These are phyloP conservation scores for Harrya chromipes DNA, from an alignment of 768 basidiomycete genomes.

Conservation along the genomic window DNA sequence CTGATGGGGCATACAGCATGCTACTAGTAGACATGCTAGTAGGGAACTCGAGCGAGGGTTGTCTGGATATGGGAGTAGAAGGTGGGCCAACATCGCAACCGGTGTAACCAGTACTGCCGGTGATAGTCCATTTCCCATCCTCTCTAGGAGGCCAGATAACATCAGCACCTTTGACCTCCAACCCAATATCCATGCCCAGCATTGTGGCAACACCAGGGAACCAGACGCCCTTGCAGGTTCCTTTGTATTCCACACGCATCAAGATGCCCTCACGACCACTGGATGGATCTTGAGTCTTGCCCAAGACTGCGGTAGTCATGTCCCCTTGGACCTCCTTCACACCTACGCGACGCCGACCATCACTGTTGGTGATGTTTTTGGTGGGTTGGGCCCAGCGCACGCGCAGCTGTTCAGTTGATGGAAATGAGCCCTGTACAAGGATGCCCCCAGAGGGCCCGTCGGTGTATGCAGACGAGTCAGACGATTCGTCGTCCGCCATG, in stretches of 20 bases:
- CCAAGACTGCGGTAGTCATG: conserved; percentile 59
- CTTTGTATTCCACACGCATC: conserved; percentile 69
- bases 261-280: conserved; percentile 50
- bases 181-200: conserved; percentile 70
- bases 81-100: conserved; percentile 60
- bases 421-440: conserved; percentile 74
- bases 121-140: conserved; percentile 55
- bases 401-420: conserved; percentile 70
- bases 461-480: conserved; percentile 56
- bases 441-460: conserved; percentile 57
- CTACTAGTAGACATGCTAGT: conserved; percentile 15
- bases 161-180: conserved; percentile 67
- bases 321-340: conserved; percentile 66
- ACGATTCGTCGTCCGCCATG: conserved; percentile 81
- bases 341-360: conserved; percentile 65
- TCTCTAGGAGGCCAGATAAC: conserved; percentile 59
- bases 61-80: conserved; percentile 39
- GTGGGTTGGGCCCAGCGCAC: conserved; percentile 74
- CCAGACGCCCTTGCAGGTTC: conserved; percentile 73
- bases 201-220: conserved; percentile 81
- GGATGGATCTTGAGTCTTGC: conserved; percentile 40
- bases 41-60: conserved; percentile 49
- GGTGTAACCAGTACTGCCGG: conserved; percentile 64
- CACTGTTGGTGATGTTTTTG: conserved; percentile 42
- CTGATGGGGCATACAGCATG: conserved; percentile 19